Conservation (phyloP, 306 rosid genomes). For the Arachis hypogaea region DNA sequence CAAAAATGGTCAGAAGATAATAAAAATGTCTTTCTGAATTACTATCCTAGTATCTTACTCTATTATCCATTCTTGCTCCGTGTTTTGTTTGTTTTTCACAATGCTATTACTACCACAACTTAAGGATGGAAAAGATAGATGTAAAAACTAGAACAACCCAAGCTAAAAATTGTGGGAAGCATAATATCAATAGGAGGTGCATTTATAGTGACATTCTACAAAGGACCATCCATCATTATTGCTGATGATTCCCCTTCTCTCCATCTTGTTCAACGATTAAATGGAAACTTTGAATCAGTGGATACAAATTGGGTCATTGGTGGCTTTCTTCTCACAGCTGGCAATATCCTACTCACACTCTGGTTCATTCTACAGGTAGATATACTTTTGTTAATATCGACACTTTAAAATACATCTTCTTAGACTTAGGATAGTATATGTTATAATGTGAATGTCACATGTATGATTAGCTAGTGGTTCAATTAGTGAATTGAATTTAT, state of each 20-base stretch:
- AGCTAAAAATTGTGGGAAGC: constrained; percentile 78
- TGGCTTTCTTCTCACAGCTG: constrained; percentile 66
- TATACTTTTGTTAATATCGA: background rate
- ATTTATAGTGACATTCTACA: constrained; percentile 74
- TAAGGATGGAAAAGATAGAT: constrained; percentile 73
- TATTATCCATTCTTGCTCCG: background rate
- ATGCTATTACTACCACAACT: constrained; percentile 3
- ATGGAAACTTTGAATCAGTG: constrained; percentile 35
- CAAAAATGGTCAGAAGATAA: too few species aligned
- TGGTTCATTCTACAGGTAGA: constrained; percentile 83
- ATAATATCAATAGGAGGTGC: constrained; percentile 74
- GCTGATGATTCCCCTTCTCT: constrained; percentile 38
- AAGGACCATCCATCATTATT: constrained; percentile 59
- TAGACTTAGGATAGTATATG: too few species aligned
- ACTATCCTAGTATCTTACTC: background rate
- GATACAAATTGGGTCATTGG: constrained; percentile 69
- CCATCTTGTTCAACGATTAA: constrained; percentile 42
- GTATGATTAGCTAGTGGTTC: too few species aligned
- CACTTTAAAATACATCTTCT: too few species aligned
- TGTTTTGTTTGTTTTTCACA: background rate
- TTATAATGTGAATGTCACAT: too few species aligned
- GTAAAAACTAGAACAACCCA: constrained; percentile 56
- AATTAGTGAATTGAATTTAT: too few species aligned
- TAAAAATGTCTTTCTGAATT: too few species aligned
- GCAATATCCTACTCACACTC: constrained; percentile 68